phyloP scores from a whole-genome alignment of 192 early-diverging fungal species.

The Entomortierella parvispora region DNA sequence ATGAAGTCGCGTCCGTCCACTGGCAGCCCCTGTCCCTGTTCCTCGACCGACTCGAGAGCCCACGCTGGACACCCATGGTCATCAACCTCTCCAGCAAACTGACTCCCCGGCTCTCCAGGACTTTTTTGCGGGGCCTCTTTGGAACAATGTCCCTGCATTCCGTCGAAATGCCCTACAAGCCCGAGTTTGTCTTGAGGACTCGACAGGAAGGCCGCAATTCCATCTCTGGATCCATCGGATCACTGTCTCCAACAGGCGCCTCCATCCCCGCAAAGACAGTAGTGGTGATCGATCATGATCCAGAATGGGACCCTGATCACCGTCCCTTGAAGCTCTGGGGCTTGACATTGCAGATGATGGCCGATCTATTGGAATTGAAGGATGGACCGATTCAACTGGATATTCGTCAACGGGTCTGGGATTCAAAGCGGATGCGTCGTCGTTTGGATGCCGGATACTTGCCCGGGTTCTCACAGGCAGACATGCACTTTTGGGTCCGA shows the following conservation, averaged over 20 bases:
- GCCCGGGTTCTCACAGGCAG: conserved; percentile 35
- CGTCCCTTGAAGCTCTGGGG: conserved; percentile 53
- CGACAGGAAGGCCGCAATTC: too few relatives aligned
- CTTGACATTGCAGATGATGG: conserved; percentile 57
- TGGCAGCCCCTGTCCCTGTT: conserved; percentile 54
- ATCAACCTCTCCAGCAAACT: conserved; percentile 55
- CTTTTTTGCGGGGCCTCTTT: conserved; percentile 48
- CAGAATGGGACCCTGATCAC: conserved; percentile 47
- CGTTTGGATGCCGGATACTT: conserved; percentile 47
- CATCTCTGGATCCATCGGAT: background rate
- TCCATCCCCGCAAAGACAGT: background rate
- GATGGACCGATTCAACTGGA: conserved; percentile 47
- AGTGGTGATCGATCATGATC: conserved; percentile 26
- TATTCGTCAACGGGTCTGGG: conserved; percentile 50
- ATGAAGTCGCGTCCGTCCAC: conserved; percentile 54
- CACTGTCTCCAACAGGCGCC: background rate
- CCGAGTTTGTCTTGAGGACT: conserved; percentile 37
- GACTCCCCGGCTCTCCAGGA: conserved; percentile 45
- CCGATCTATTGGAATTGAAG: conserved; percentile 55
- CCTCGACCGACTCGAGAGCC: conserved; percentile 45
- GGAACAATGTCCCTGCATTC: conserved; percentile 54
- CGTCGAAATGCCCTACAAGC: conserved; percentile 50
- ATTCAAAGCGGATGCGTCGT: conserved; percentile 41
- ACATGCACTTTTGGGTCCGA: conserved; percentile 52
- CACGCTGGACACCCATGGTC: conserved; percentile 52